Percentiles rank a stretch among this genome's conserved stretches.
phyloP scores from a whole-genome alignment of 352 stramenopile genomes.

The Pythium insidiosum region DNA sequence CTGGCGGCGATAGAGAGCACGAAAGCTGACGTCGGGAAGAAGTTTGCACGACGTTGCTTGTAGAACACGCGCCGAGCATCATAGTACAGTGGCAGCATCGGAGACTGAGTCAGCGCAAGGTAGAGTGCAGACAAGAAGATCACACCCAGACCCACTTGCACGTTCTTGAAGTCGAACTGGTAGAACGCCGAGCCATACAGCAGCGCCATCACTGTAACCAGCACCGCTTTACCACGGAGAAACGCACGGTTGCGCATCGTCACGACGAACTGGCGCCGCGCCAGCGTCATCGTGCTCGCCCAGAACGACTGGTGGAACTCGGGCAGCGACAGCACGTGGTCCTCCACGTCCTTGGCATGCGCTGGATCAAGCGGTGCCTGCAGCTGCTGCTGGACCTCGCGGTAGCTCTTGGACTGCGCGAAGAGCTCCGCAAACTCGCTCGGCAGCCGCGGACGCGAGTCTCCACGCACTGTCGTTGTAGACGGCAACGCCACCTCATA shows the following conservation, averaged over 20 bases:
- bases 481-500: slow-evolving; percentile 5
- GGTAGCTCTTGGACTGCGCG: slow-evolving; percentile 8
- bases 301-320: slow-evolving; percentile 13
- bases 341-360: slow-evolving; percentile 61
- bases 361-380: slow-evolving; percentile 85
- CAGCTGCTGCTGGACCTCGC: slow-evolving; percentile 51
- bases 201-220: slow-evolving; percentile 24
- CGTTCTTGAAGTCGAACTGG: slow-evolving; percentile 15
- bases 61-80: slow-evolving; percentile 43
- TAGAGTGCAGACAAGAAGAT: slow-evolving; percentile 69
- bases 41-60: slow-evolving; percentile 63
- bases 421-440: slow-evolving; percentile 19
- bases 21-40: slow-evolving; percentile 55
- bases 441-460: background rate
- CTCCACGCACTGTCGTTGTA: too few species aligned
- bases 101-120: slow-evolving; percentile 41
- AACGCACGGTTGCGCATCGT: slow-evolving; percentile 31
- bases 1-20: slow-evolving; percentile 27
- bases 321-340: slow-evolving; percentile 2
- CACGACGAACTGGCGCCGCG: slow-evolving; percentile 38
- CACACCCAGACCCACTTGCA: slow-evolving; percentile 39
- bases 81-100: slow-evolving; percentile 57
- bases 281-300: slow-evolving; percentile 2
- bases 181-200: slow-evolving; percentile 24
- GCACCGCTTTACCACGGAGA: slow-evolving; percentile 17